Percentiles rank a stretch among this genome's conserved stretches.
Conservation (phyloP, 1,139 yeast genomes). For the Yamadazyma diddensiae region DNA sequence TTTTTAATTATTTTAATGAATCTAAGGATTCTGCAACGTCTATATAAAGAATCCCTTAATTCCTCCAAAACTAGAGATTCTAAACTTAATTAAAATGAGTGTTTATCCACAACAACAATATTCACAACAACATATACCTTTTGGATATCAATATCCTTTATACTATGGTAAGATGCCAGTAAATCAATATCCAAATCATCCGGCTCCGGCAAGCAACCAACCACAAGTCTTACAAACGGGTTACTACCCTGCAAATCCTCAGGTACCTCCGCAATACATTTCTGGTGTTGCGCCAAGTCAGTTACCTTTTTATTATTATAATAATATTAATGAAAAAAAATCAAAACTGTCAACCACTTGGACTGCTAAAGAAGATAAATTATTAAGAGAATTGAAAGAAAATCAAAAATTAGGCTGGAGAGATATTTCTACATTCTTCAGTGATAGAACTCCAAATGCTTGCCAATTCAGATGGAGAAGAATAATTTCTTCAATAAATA, state of each 20-base stretch:
- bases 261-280: constrained; percentile 2
- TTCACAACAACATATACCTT: constrained; percentile 5
- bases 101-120: constrained; percentile 9
- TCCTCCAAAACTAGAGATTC: background rate
- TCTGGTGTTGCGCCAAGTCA: background rate
- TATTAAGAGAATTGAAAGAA: constrained; percentile 37
- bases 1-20: background rate
- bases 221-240: constrained; percentile 5
- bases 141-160: constrained; percentile 11
- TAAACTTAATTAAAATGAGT: constrained; percentile 6
- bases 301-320: constrained; percentile 15
- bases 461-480: constrained; percentile 50
- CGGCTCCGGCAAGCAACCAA: constrained; percentile 3
- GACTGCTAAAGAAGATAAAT: constrained; percentile 39
- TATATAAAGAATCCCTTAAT: background rate
- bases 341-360: constrained; percentile 38
- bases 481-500: constrained; percentile 22
- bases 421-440: constrained; percentile 41
- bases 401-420: constrained; percentile 46
- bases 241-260: constrained; percentile 1
- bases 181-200: background rate
- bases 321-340: constrained; percentile 14
- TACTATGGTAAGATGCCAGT: constrained; percentile 5
- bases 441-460: constrained; percentile 46
- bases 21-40: background rate